Base-by-base conservation (phyloP, 257 asterid species). In the Nicotiana obtusifolia region DNA sequence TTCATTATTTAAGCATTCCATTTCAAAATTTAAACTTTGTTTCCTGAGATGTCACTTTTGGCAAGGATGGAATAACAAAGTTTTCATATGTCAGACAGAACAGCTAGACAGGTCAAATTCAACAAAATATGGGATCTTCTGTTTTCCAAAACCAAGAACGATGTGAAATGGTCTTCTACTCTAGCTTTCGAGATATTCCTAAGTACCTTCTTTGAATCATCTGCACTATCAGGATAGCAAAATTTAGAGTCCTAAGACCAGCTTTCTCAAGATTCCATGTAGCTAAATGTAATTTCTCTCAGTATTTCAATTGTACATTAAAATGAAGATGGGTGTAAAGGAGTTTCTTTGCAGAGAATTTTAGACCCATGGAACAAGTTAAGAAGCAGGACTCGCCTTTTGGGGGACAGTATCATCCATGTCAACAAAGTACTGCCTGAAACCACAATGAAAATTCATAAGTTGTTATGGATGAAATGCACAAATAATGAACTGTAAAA, bases 371-470 rank as follows among this genome's bases (percentile, higher is more conserved):
- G 85, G 64, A 67, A 73, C 62, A 77, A 81, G 30, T 37, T 20
- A 37, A 49, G 28, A 44, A 67, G 59, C n/a, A 75, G 69, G 80
- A 78, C 84, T 69, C 80, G 86, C 92, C 90, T 87, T 89, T 78
- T 87, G 89, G 33, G 92, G 90, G 52, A 89, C 92, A 41, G 90
- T 86, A 84, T 89, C 92, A 62, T 81, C 89, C 89, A 82, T 82
- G 83, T 89, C 85, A 81, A 89, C 92, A 49, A 89, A 89, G 76
- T 89, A 89, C 82, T 89, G 92, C 89, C 92, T 89, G 90, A 80
- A 80, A 86, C 56, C 31, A 73, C 44, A 57, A 66, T 78, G 68
- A 65, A 57, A 49, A 44, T 64, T 73, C 79, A 37, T 8, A 35
- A 79, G 26, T 79, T 79, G 64, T 47, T 44, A 80, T 24, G 37